Evolutionary conservation across 1,284 basidiomycete genomes (phyloP).

Genomic region (Irpex rosettiformis): DNA sequence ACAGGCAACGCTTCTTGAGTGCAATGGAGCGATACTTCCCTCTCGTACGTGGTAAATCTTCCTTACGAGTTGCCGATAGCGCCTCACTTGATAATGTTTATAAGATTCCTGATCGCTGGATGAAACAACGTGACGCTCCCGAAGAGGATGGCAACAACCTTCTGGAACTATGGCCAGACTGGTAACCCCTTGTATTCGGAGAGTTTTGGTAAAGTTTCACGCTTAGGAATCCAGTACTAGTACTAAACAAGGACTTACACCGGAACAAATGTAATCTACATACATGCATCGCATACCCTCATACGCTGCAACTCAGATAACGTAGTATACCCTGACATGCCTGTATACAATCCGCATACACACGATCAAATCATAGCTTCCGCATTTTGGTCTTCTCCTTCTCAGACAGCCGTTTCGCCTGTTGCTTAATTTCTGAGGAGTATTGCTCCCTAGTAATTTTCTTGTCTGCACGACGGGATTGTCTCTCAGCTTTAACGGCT

Average conservation of each 20-base stretch:
- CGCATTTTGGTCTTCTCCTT: conserved; percentile 36
- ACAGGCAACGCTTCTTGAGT: conserved; percentile 83
- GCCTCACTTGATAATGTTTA: conserved; percentile 6
- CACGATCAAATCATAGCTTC: conserved; percentile 25
- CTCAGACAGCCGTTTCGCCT: conserved; percentile 53
- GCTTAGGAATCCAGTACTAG: not conserved
- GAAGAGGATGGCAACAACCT: conserved; percentile 66
- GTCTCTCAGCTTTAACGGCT: conserved; percentile 82
- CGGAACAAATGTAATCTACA: not conserved
- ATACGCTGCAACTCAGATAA: not conserved
- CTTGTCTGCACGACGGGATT: conserved; percentile 76
- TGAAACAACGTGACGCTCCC: conserved; percentile 74
- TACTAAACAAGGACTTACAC: not conserved
- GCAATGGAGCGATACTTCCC: conserved; percentile 95
- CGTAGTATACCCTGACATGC: not conserved
- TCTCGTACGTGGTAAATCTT: conserved; percentile 48
- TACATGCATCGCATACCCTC: conserved; percentile 3
- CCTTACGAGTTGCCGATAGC: not conserved
- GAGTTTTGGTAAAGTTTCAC: not conserved
- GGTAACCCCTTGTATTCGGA: no score
- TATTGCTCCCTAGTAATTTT: conserved; percentile 79
- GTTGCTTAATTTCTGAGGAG: conserved; percentile 68
- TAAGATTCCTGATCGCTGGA: conserved; percentile 83
- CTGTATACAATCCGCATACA: not conserved
- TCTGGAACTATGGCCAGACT: conserved; percentile 50